Evolutionary conservation across 805 yeast genomes (phyloP), one percentile per base, ranked within the genome.

Genomic region (Metschnikowia gelsemii): DNA sequence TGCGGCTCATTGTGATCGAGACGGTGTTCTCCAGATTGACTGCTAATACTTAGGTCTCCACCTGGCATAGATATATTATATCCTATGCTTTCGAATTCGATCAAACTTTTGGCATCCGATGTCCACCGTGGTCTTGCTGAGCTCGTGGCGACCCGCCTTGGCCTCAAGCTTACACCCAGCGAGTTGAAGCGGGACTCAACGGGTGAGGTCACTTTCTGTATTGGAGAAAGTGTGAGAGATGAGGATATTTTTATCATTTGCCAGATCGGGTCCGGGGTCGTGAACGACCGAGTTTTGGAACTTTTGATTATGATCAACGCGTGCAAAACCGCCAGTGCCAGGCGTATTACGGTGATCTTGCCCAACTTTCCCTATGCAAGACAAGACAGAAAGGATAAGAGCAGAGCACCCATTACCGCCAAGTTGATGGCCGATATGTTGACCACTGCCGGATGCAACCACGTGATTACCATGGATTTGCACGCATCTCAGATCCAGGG

Each of bases 401-500:
- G 85, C 40, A 75, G 95, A 62, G 93, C 93, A 13, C 91, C 91
- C 39, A 84, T 86, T 50, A 84, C 93, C 12, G 93, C 93, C 32
- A 86, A 86, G 62, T 72, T 86, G 49, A 81, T 86, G 77, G 93
- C 95, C 14, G 85, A 86, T 56, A 75, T 86, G 79, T 64, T 86
- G 41, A 80, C 85, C 21, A 82, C 91, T 12, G 90, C 93, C 9
- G 95, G 95, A 2, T 86, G 91, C 63, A 81, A 84, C 57, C 95
- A 86, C 62, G 87, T 86, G 17, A 85, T 86, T 55, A 86, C 95
- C 16, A 82, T 86, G 90, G 95, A 86, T 59, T 64, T 86, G 51
- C 95, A 86, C 58, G 93, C 93, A n/a, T 80, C 90, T 17, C 95
- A 86, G 60, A 86, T 86, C 54, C 95, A 86, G 64, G 95, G 95